Evolutionary conservation across 192 early-diverging fungal genomes (phyloP), one percentile per base, ranked within the genome.

Genomic region (Phycomyces nitens): DNA sequence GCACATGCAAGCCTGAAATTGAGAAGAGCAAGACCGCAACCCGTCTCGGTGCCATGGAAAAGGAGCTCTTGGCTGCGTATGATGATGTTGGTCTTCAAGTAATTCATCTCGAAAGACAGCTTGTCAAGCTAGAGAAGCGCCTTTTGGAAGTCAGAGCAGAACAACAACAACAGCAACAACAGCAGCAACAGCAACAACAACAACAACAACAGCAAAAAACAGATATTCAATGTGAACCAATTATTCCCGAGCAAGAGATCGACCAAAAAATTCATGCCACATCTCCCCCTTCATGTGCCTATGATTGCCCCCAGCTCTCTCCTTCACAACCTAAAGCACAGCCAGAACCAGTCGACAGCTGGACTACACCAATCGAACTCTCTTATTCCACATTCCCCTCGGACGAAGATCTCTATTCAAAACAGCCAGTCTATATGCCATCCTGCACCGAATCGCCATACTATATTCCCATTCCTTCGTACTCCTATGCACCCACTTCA

Each of bases 71-170:
- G 5, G 51, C 72, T 53, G 72, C 66, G 10, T 74, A 74, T 39
- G 72, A 74, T 53, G 72, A 74, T 49, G 23, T 74, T 0, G 63
- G 62, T 12, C 49, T 69, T 16, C 72, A 74, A 60, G 62, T 74
- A 26, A 64, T 44, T 40, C 72, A 74, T 63, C 38, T 74, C n/a
- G 62, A 68, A 53, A 57, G 56, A 26, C 42, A 69, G 20, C 68
- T 74, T 42, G 49, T 39, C 12, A 66, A 62, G 21, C 34, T 66
- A 1, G 70, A 72, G 65, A 52, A 20, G 11, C 52, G 47, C 2
- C 49, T 67, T 26, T 1, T 22, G 27, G 44, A 50, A 7, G 47
- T 72, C 18, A 63, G 63, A 44, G 16, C 43, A 15, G 15, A 44
- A 60, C 40, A 60, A 1, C 12, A 21, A 10, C 29, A 56, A 29